Evolutionary conservation across 192 early-diverging fungal species (phyloP).

Genomic region (Coemansia sp.): DNA sequence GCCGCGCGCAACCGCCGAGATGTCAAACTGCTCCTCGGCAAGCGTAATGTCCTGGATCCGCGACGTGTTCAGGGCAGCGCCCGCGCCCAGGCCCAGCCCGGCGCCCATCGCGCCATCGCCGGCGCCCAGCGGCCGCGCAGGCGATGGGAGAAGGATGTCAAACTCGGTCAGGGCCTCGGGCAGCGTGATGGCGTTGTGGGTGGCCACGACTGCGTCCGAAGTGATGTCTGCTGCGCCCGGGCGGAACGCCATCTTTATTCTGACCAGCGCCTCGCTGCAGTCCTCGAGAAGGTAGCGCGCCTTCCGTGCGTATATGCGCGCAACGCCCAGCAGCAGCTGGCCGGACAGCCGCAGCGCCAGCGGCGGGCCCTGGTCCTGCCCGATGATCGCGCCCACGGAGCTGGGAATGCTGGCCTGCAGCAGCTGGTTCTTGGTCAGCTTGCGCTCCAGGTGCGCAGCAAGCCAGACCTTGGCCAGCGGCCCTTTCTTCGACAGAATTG

Average conservation of each 20-base stretch:
- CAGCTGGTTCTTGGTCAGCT: constrained; percentile 91
- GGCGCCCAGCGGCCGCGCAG: constrained; percentile 33
- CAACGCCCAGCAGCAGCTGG: constrained; percentile 92
- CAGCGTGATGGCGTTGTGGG: constrained; percentile 79
- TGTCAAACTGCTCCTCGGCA: constrained; percentile 49
- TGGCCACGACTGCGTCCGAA: constrained; percentile 62
- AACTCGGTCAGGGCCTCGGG: constrained; percentile 83
- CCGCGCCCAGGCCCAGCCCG: constrained; percentile 14
- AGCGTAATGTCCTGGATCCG: constrained; percentile 70
- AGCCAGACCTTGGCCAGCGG: constrained; percentile 96
- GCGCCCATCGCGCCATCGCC: neutral
- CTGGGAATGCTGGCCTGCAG: constrained; percentile 86
- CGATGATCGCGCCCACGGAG: constrained; percentile 82
- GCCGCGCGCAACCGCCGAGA: constrained; percentile 47
- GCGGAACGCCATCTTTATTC: constrained; percentile 82
- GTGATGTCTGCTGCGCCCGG: constrained; percentile 81
- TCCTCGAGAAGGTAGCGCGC: constrained; percentile 95
- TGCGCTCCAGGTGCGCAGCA: constrained; percentile 95
- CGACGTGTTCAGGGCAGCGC: constrained; percentile 48
- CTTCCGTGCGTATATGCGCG: constrained; percentile 93
- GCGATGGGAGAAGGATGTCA: constrained; percentile 81
- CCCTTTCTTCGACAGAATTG: constrained; percentile 76
- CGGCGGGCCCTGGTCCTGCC: constrained; percentile 66
- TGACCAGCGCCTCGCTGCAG: constrained; percentile 90
- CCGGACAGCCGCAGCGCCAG: constrained; percentile 93